A percentile compares a stretch with the other conserved stretches of the same genome.
phyloP scores from a whole-genome alignment of 768 basidiomycete species.

The Lactarius deliciosus region DNA sequence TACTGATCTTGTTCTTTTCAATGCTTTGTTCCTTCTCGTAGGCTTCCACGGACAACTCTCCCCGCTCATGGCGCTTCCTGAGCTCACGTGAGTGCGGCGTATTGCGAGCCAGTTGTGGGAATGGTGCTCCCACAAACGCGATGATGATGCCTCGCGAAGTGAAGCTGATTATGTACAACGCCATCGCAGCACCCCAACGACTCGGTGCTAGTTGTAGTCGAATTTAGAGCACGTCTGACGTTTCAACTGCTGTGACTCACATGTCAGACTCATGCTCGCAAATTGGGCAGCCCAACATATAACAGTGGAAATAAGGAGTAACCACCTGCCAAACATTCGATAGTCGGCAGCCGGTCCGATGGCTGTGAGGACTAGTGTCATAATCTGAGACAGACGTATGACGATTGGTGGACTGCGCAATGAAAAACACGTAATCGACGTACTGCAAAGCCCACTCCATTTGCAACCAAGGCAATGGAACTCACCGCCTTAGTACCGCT shows the following conservation, averaged over 20 bases:
- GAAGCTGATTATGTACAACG: constrained; percentile 75
- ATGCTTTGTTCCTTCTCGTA: constrained; percentile 75
- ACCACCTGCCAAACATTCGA: constrained; percentile 75
- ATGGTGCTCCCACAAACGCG: constrained; percentile 76
- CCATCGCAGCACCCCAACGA: constrained; percentile 75
- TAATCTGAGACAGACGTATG: constrained; percentile 43
- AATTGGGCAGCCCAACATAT: constrained; percentile 82
- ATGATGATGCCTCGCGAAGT: constrained; percentile 77
- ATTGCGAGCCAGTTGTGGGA: constrained; percentile 80
- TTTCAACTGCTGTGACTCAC: constrained; percentile 39
- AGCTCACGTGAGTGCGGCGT: constrained; percentile 61
- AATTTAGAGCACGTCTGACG: background rate
- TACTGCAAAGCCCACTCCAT: constrained; percentile 72
- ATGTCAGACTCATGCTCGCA: constrained; percentile 67
- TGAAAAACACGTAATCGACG: constrained; percentile 29
- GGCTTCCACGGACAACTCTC: constrained; percentile 57
- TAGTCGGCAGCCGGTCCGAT: constrained; percentile 69
- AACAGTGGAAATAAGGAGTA: constrained; percentile 65
- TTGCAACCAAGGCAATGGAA: constrained; percentile 73
- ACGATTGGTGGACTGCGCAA: too few relatives aligned
- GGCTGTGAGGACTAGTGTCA: constrained; percentile 78
- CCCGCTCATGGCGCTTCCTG: constrained; percentile 54
- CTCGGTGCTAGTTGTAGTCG: constrained; percentile 47
- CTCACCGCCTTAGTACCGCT: constrained; percentile 69
- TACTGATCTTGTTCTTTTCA: constrained; percentile 83